Base-by-base conservation (phyloP, 179 eudicot species). In the Beta macrorhiza region DNA sequence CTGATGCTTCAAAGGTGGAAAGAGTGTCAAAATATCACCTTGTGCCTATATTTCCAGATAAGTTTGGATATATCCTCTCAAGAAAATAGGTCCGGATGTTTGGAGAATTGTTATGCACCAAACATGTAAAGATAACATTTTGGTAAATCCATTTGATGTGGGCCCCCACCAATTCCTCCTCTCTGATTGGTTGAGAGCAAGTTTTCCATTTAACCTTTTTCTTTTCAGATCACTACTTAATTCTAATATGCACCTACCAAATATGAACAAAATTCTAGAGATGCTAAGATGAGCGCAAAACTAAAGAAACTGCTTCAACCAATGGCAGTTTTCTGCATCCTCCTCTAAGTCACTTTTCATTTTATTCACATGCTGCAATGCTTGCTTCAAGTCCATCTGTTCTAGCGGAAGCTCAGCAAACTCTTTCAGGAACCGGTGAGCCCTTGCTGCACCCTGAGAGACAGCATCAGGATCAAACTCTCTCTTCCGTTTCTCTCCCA, bases 221-320 rank as follows among this genome's bases (percentile, higher is more conserved):
- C 10, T 5, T 55, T 58, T 22, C 65, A 17, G 45, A 59, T 20
- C 7, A 19, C 29, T 45, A 42, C 51, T 61, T 64, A 15, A 72
- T 44, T 72, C 61, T 56, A 59, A 70, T 59, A 67, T 13, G 68
- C 82, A 74, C 49, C 82, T 15, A 37, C 87, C 81, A 47, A 57
- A 84, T 73, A 73, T 67, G 64, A 53, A 20, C 84, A 84, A 84
- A 84, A 84, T 42, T 81, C 71, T 52, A 73, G 76, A 78, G 74
- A 78, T 73, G 81, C 78, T 7, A 14, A 37, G 11, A 49, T 45
- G 20, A 10, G 42, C 12, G 37, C 8, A 22, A 77, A 63, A 71
- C 87, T 93, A 87, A n/a, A 93, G 87, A 80, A 92, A 91, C 84
- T 91, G 98, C 88, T 93, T 91, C 84, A 96, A 93, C 98, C 98